A percentile compares a stretch with the other conserved stretches of the same genome.
These are phyloP conservation scores for Thraustotheca clavata DNA, from an alignment of 352 stramenopile species.

Conservation along the genomic window DNA sequence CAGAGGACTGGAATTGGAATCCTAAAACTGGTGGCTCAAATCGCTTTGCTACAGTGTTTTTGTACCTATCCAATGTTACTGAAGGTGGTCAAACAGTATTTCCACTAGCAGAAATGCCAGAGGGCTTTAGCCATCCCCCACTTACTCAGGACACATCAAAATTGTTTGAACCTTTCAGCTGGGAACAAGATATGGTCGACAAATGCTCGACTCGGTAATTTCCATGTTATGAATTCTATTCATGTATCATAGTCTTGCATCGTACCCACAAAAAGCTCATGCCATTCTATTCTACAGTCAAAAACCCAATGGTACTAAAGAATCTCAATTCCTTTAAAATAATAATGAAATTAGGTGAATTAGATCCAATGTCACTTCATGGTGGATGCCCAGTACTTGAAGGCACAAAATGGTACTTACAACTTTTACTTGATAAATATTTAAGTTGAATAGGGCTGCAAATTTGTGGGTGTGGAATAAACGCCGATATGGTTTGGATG, in stretches of 20 bases:
- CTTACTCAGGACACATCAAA: conserved; percentile 34
- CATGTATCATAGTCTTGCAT: conserved; percentile 36
- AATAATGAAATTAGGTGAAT: conserved; percentile 28
- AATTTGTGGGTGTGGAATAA: conserved; percentile 98
- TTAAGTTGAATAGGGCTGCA: conserved; percentile 40
- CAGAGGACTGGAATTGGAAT: conserved; percentile 68
- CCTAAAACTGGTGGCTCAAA: conserved; percentile 64
- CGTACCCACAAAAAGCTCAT: conserved; percentile 78
- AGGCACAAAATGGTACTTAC: conserved; percentile 83
- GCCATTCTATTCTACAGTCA: conserved; percentile 98
- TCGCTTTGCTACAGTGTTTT: conserved; percentile 74
- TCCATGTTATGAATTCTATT: neutral
- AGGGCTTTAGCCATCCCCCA: conserved; percentile 41
- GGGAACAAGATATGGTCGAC: conserved; percentile 68
- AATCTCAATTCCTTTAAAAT: neutral
- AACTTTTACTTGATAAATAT: neutral
- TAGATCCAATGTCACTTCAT: conserved; percentile 83
- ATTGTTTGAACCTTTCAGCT: conserved; percentile 56
- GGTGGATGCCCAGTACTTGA: conserved; percentile 93
- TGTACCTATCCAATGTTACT: conserved; percentile 76
- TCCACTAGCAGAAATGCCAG: conserved; percentile 57
- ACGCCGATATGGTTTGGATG: conserved; percentile 52
- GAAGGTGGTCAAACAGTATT: conserved; percentile 80
- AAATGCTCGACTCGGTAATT: conserved; percentile 46
- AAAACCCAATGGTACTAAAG: conserved; percentile 82